phyloP scores from a whole-genome alignment of 371 early-diverging fungal species.

The Syncephalastrum racemosum region DNA sequence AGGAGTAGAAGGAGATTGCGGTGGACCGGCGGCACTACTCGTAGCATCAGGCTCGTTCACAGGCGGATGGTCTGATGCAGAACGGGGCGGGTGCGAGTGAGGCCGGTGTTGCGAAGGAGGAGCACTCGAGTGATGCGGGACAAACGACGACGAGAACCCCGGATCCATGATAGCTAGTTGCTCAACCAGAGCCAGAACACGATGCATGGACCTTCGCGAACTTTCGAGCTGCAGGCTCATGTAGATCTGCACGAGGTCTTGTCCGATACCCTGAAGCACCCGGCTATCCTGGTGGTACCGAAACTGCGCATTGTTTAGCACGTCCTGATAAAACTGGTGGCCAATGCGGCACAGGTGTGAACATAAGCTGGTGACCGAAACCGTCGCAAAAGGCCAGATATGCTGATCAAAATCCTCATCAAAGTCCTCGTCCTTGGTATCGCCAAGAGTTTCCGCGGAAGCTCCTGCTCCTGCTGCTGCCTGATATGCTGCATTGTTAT shows the following conservation, averaged over 20 bases:
- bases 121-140: too few relatives aligned
- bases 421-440: slow-evolving; percentile 1
- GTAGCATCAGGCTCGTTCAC: too few relatives aligned
- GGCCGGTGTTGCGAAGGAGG: too few relatives aligned
- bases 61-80: too few relatives aligned
- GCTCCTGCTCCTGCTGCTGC: neutral
- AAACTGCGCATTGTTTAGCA: slow-evolving; percentile 13
- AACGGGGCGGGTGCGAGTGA: too few relatives aligned
- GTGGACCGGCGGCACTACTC: too few relatives aligned
- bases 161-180: slow-evolving; percentile 9
- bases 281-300: slow-evolving; percentile 20
- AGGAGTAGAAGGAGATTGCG: neutral
- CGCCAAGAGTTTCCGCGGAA: neutral
- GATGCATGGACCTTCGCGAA: slow-evolving; percentile 14
- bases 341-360: slow-evolving; percentile 20
- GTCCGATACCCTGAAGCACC: slow-evolving; percentile 19
- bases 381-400: slow-evolving; percentile 14
- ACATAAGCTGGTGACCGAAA: slow-evolving; percentile 15
- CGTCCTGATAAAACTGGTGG: slow-evolving; percentile 25
- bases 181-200: slow-evolving; percentile 10
- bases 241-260: slow-evolving; percentile 22
- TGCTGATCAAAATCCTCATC: neutral
- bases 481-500: neutral
- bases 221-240: slow-evolving; percentile 16
- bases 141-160: too few relatives aligned